These are phyloP conservation scores for Spinellus fusiger DNA, from an alignment of 192 early-diverging fungal genomes.

Conservation along the genomic window DNA sequence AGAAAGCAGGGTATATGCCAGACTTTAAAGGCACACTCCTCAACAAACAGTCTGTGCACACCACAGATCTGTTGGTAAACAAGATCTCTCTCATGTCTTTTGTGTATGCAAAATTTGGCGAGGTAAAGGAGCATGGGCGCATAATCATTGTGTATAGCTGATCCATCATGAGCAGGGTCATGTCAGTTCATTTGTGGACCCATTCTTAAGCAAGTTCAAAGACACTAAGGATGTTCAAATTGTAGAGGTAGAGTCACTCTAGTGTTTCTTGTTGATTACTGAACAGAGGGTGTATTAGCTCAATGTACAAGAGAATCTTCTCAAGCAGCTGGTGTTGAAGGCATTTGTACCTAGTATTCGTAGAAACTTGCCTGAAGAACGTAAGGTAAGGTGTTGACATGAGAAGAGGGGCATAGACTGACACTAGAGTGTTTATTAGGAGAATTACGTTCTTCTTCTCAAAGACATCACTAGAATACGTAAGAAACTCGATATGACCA, in stretches of 20 bases:
- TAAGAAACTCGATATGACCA: constrained; percentile 45
- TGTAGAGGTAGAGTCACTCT: constrained; percentile 31
- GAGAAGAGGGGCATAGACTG: background rate
- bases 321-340: constrained; percentile 40
- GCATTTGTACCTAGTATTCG: constrained; percentile 46
- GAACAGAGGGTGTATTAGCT: constrained; percentile 21
- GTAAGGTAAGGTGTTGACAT: constrained; percentile 25
- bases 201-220: constrained; percentile 36
- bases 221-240: constrained; percentile 33
- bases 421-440: constrained; percentile 13
- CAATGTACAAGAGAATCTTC: constrained; percentile 50
- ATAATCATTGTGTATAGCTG: background rate
- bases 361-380: constrained; percentile 31
- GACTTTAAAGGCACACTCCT: constrained; percentile 43
- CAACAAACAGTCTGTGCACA: constrained; percentile 29
- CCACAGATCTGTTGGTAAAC: constrained; percentile 35
- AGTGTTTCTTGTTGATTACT: background rate
- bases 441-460: constrained; percentile 42
- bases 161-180: constrained; percentile 19
- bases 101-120: constrained; percentile 44
- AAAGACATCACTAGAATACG: constrained; percentile 42
- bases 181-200: constrained; percentile 37
- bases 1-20: constrained; percentile 51
- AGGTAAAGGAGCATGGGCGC: constrained; percentile 17
- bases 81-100: constrained; percentile 43